Percentiles rank a stretch among this genome's conserved stretches.
These are phyloP conservation scores for Plasmodium vivax DNA, from an alignment of 169 alveolate genomes.

Conservation along the genomic window DNA sequence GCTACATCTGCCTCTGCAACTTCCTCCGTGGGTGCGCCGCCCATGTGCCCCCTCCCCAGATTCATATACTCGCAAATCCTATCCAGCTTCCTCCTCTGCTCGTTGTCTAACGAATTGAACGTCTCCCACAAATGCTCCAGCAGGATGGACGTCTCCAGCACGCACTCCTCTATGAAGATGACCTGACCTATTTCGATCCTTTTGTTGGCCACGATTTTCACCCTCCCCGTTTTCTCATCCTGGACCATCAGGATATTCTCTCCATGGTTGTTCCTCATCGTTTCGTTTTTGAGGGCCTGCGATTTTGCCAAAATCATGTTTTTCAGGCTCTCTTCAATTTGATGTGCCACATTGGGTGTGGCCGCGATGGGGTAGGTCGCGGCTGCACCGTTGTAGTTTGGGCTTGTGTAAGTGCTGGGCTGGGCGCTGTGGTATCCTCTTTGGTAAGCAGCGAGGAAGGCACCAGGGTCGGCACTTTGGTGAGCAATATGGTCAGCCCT, in stretches of 20 bases:
- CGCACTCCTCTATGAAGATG: slow-evolving; percentile 31
- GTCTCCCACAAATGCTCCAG: slow-evolving; percentile 58
- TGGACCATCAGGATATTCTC: slow-evolving; percentile 31
- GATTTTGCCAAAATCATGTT: slow-evolving; percentile 4
- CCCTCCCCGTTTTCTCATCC: slow-evolving; percentile 33
- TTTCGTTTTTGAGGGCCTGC: not conserved
- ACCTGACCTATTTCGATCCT: slow-evolving; percentile 60
- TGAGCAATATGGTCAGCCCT: not conserved
- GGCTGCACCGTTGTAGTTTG: not conserved
- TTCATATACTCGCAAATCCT: slow-evolving; percentile 23
- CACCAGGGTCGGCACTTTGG: not conserved
- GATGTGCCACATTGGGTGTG: not conserved
- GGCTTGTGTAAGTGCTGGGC: not conserved
- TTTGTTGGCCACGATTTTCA: slow-evolving; percentile 53
- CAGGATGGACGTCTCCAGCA: slow-evolving; percentile 70
- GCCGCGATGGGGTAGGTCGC: not conserved
- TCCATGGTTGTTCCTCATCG: slow-evolving; percentile 21
- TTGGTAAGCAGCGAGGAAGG: not conserved
- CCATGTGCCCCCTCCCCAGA: slow-evolving; percentile 26
- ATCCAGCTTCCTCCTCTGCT: slow-evolving; percentile 16
- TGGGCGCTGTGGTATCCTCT: not conserved
- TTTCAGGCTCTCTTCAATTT: not conserved
- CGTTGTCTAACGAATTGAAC: not conserved
- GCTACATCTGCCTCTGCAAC: not conserved
- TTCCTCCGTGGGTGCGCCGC: not conserved